A percentile compares a stretch with the other conserved stretches of the same genome.
phyloP scores from a whole-genome alignment of 345 rosid genomes.

The Arabidopsis arenosa region DNA sequence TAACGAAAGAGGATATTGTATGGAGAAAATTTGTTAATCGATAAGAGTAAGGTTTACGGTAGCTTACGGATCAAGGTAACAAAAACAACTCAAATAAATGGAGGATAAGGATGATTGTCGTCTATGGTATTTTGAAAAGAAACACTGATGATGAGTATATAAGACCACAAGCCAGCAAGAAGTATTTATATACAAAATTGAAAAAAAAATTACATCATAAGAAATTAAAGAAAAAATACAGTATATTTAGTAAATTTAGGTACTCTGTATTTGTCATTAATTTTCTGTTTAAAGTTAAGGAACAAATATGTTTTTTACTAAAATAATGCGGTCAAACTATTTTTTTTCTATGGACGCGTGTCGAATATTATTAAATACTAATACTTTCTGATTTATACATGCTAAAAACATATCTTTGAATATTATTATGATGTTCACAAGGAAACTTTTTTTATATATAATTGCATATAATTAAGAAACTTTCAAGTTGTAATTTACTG shows the following conservation, averaged over 20 bases:
- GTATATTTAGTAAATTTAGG: neutral
- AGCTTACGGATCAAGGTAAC: conserved; percentile 20
- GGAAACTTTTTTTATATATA: no score
- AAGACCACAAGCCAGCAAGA: neutral
- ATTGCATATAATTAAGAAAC: no score
- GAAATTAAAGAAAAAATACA: neutral
- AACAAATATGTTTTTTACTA: neutral
- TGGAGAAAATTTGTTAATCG: neutral
- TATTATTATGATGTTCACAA: no score
- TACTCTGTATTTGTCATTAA: neutral
- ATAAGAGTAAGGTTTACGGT: neutral
- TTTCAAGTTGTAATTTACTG: neutral
- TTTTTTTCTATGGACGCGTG: neutral
- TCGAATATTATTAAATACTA: neutral
- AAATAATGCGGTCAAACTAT: neutral
- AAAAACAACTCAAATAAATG: neutral
- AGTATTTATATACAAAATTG: neutral
- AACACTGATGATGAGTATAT: neutral
- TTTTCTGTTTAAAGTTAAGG: neutral
- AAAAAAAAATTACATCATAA: neutral
- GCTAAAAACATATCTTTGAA: no score
- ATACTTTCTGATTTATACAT: no score
- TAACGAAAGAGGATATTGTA: neutral
- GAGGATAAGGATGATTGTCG: neutral
- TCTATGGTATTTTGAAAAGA: neutral